Evolutionary conservation across 2,329 filamentous ascomycete genomes (phyloP), one percentile per base, ranked within the genome.

Genomic region (Emergomyces orientalis): DNA sequence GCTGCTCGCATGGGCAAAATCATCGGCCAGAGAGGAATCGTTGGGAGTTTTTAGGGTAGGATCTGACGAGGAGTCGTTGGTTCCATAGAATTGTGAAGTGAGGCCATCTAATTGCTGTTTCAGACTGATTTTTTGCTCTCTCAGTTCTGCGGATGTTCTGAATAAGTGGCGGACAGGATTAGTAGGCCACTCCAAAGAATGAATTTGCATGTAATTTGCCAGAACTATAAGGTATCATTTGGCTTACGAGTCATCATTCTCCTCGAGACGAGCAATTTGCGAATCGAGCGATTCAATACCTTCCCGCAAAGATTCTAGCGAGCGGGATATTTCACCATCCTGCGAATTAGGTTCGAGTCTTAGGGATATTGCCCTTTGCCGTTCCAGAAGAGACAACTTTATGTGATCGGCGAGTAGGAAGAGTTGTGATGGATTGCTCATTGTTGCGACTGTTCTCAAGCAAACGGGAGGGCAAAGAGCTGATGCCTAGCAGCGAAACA

Each of bases 391-490:
- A 17, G 92, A 96, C 65, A 97, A 85, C 78, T 97, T 97, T 81
- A 97, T 90, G 77, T 97, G 93, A 78, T 99, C 94, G 71, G 92
- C 91, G 63, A 97, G 86, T 61, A 97, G 88, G 74, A 92, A 91
- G 68, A 97, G 87, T 76, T 97, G 92, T 17, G 82, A 82, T 59
- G 84, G 80, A 68, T 82, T 84, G 64, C 80, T 73, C 77, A 80
- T 81, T 34, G 71, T 73, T 69, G 74, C 54, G 41, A 22, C 13
- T 59, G 25, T 32, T 34, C 41, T 2, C 54, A 39, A 37, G 54
- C n/a, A 39, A 7, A 34, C 5, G n/a, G 34, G 34, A 41, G 19
- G 8, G 27, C 4, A 27, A 56, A 14, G n/a, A 39, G 54, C 11
- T 39, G 32, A 39, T 27, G 54, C 3, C 54, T 41, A 11, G 34